Base-by-base conservation (phyloP, 2,329 filamentous ascomycete species). In the Apiospora saccharicola region DNA sequence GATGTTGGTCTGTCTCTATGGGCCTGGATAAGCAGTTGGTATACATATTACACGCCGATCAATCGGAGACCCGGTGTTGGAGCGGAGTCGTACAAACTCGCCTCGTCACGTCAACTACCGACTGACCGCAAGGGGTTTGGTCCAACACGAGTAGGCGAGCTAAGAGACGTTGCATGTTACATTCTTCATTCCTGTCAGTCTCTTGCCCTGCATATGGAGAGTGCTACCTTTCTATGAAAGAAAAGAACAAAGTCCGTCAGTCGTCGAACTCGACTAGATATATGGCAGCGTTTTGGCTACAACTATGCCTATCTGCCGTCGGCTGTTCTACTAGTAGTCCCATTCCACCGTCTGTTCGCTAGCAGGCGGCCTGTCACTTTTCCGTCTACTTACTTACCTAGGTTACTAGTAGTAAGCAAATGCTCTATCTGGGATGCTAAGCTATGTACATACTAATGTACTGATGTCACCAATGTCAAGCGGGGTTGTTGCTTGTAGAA, bases 51-150 rank as follows among this genome's bases (percentile, higher is more conserved):
- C 26, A 37, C 30, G 26, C 30, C 30, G 26, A 22, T 16, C 19
- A 61, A 37, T 22, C 4, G 22, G 53, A 16, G 30, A 12, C 53
- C 30, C 53, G 53, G 57, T 41, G 53, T 37, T 12, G 57, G 57
- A 41, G 57, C 57, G 30, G 57, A 64, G 57, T 61, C 53, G 53
- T n/a, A 41, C 57, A 61, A 41, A 41, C 8, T 41, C 37, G 30
- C 30, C 16, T 37, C 53, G 26, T 8, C 53, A 37, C 22, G 26
- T 34, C 24, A 30, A 26, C 16, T 19, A 61, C 30, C 7, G 14
- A 57, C 51, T 34, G 51, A 30, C 53, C 41, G 57, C 34, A 64
- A 64, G 57, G 57, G 57, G 34, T 24, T 53, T 53, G 49, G 24
- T 30, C 5, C 37, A 41, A 41, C 37, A 41, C 5, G 37, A 41